Conservation (phyloP, 305 asterid genomes). For the Plantago lanceolata region DNA sequence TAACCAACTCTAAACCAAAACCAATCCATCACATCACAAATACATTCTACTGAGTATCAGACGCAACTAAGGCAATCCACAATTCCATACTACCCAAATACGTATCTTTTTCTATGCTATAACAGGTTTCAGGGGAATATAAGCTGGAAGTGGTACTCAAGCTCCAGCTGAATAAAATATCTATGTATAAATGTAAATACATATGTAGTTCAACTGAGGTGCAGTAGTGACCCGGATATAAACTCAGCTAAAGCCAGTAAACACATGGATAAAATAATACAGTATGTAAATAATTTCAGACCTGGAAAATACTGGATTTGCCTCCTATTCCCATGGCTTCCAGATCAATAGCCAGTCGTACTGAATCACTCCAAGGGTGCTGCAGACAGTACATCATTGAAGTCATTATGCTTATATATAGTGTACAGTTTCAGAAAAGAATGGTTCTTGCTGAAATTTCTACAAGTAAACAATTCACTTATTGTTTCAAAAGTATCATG, state of each 20-base stretch:
- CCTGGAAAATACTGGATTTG: constrained; percentile 89
- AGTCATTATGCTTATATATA: constrained; percentile 13
- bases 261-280: constrained; percentile 15
- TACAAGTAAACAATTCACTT: background rate
- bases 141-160: too few species aligned
- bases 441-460: constrained; percentile 17
- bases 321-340: constrained; percentile 99
- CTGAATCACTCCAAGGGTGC: constrained; percentile 94
- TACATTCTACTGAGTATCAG: too few species aligned
- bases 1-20: too few species aligned
- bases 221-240: background rate
- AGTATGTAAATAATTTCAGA: constrained; percentile 26
- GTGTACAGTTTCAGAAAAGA: constrained; percentile 2
- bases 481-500: background rate
- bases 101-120: too few species aligned
- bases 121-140: too few species aligned
- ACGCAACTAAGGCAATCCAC: too few species aligned
- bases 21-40: too few species aligned
- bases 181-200: background rate
- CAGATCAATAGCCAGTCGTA: constrained; percentile 81
- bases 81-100: too few species aligned
- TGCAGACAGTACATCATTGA: constrained; percentile 31
- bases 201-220: background rate
- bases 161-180: too few species aligned
- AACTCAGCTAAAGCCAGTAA: constrained; percentile 7